These are phyloP conservation scores for Tanozyma kutaoensis DNA, from an alignment of 805 yeast species.

Conservation along the genomic window DNA sequence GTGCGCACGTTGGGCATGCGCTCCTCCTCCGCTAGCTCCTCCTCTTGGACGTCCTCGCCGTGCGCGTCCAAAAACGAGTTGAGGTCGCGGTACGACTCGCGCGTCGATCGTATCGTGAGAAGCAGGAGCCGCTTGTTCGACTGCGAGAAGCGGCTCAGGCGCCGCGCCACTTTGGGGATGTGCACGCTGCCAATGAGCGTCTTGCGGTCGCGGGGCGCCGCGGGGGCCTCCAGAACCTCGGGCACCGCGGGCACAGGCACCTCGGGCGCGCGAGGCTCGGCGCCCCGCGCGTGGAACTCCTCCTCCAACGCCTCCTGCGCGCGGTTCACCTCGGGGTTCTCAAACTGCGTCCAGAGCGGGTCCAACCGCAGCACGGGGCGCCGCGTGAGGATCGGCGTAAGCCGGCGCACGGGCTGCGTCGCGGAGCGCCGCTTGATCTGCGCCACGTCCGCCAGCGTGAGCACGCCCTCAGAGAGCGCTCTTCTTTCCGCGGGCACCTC, in stretches of 20 bases:
- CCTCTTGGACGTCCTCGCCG: slow-evolving; percentile 9
- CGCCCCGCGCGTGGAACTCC: slow-evolving; percentile 5
- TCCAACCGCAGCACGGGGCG: slow-evolving; percentile 45
- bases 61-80: slow-evolving; percentile 22
- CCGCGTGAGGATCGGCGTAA: slow-evolving; percentile 29
- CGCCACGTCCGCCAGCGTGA: slow-evolving; percentile 33
- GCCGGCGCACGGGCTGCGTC: slow-evolving; percentile 26
- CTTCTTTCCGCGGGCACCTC: slow-evolving; percentile 4
- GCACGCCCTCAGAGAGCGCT: slow-evolving; percentile 25
- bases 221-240: too few species aligned
- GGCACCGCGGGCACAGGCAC: too few species aligned
- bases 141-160: slow-evolving; percentile 46
- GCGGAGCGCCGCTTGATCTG: slow-evolving; percentile 31
- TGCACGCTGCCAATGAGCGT: slow-evolving; percentile 45
- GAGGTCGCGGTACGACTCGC: slow-evolving; percentile 48
- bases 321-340: slow-evolving; percentile 29
- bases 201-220: slow-evolving; percentile 23
- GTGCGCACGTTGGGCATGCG: slow-evolving; percentile 17
- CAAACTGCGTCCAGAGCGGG: slow-evolving; percentile 41
- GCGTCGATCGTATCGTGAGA: slow-evolving; percentile 59
- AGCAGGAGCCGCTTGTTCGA: slow-evolving; percentile 60
- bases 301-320: slow-evolving; percentile 29
- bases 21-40: slow-evolving; percentile 9
- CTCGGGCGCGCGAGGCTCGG: too few species aligned
- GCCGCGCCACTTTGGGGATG: slow-evolving; percentile 61